Base-by-base conservation (phyloP, 257 asterid genomes). In the Rubia yunnanensis region DNA sequence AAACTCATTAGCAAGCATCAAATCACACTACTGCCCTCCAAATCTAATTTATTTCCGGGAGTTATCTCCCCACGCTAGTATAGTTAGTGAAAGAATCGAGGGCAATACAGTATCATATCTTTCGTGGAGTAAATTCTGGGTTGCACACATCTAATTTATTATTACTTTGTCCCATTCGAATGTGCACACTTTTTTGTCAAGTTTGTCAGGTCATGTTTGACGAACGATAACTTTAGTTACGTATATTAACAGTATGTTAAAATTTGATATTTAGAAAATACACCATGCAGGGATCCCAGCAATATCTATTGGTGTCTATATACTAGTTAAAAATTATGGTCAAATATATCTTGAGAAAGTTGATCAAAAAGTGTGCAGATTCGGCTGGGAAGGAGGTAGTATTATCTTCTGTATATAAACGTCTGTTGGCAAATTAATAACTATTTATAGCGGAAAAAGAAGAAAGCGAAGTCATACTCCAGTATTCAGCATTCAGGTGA, bases 401-500 rank as follows among this genome's bases (percentile, higher is more conserved):
- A 44, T 44, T 44, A 44, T 44, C 52, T 44, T 44, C 52, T 3
- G 18, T 27, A 18, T 35, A 52, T 35, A 7, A 15, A 32, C 24
- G 13, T 15, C 15, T 24, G 22, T 28, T 56, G 20, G 62, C 64
- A 14, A 57, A 14, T 57, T 28, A 28, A 27, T 28, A 30, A 4
- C 28, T 14, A 4, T 57, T 27, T 27, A 48, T 15, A 4, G 14
- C 63, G 59, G 22, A 70, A 62, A 52, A 15, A n/a, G 10, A 11
- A 44, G 50, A 27, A 46, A 50, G 20, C 38, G 27, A 26, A 44
- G 52, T 44, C 17, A 20, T 44, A 44, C 52, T 44, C 52, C 17
- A 57, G 63, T 17, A 32, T 44, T 58, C 49, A 58, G 54, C 26
- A 38, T 24, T 54, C 64, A 63, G 59, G 65, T 39, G 5, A 18